Percentiles rank a stretch among this genome's conserved stretches.
Conservation (phyloP, 768 basidiomycete species). For the Calocybe cyanea region DNA sequence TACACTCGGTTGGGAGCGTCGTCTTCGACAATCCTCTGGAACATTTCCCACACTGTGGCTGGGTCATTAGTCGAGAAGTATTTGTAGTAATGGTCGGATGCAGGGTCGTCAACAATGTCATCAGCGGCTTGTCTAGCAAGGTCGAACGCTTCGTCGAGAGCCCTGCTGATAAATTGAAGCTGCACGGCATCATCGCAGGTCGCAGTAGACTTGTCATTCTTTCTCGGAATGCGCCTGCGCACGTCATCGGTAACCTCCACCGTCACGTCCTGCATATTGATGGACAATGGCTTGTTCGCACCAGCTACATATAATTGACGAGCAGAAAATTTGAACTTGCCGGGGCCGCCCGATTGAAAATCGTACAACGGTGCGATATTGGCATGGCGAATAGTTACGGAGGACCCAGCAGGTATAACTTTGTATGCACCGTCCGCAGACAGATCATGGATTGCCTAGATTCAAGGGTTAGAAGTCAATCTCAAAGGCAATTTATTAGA, state of each 20-base stretch:
- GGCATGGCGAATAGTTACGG: slow-evolving; percentile 9
- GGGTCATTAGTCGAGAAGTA: too few species aligned
- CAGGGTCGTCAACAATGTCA: slow-evolving; percentile 7
- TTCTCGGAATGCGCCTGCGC: neutral
- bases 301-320: slow-evolving; percentile 4
- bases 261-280: neutral
- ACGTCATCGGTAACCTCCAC: slow-evolving; percentile 7
- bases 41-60: too few species aligned
- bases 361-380: slow-evolving; percentile 7
- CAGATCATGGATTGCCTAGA: slow-evolving; percentile 8
- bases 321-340: slow-evolving; percentile 4
- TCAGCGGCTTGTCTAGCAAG: slow-evolving; percentile 6
- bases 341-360: slow-evolving; percentile 5
- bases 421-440: slow-evolving; percentile 5
- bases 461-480: too few species aligned
- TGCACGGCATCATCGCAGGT: neutral
- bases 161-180: slow-evolving; percentile 1
- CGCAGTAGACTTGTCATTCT: neutral
- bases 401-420: slow-evolving; percentile 9
- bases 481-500: too few species aligned
- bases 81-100: too few species aligned
- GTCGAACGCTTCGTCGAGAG: slow-evolving; percentile 1
- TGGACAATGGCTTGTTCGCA: neutral
- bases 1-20: slow-evolving; percentile 6
- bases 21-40: too few species aligned